Evolutionary conservation across 23 red algal species (phyloP), one percentile per base, ranked within the genome.

Genomic region (Pyropia haitanensis): DNA sequence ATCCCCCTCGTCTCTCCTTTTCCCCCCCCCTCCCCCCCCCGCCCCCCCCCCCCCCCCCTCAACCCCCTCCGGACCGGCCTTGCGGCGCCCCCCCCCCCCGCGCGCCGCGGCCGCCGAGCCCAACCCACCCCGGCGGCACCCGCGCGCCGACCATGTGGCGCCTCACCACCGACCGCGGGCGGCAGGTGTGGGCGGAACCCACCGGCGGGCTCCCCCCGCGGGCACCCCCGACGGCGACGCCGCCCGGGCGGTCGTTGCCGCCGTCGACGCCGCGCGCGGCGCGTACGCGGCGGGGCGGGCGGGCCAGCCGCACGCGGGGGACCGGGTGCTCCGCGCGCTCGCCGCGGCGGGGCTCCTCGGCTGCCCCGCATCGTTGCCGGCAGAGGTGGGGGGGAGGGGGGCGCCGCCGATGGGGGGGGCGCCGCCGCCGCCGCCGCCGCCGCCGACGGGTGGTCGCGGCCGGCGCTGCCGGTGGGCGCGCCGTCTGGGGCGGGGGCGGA

Each of bases 151-250:
- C 31, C 26, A 95, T 88, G 82, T 95, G 90, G 90, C 71, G 61
- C 22, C 73, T 95, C 50, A 28, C 51, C 48, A 71, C 73, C 67
- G 83, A 96, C 15, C 56, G 71, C 59, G 91, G 91, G n/a, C 78
- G 91, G 20, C 91, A 96, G 54, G 89, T 83, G 82, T 96, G 91
- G 91, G 74, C 67, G 19, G 70, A 49, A 3, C 27, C 39, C 39
- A 13, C 39, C 39, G 39, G 39, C 10, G 39, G 39, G 0, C 39
- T 46, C 39, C 39, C 39, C 22, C 20, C 57, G 26, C 26, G 44
- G 14, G 52, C 18, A 60, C 57, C 50, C 19, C 34, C 6, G 15
- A 31, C 14, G 27, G 26, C 34, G 63, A 63, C 18, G 46, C 75
- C 17, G 21, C 48, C 17, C 26, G 44, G 14, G 52, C 67, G 30